These are phyloP conservation scores for Malania oleifera DNA, from an alignment of 164 flowering plant genomes.

Conservation along the genomic window DNA sequence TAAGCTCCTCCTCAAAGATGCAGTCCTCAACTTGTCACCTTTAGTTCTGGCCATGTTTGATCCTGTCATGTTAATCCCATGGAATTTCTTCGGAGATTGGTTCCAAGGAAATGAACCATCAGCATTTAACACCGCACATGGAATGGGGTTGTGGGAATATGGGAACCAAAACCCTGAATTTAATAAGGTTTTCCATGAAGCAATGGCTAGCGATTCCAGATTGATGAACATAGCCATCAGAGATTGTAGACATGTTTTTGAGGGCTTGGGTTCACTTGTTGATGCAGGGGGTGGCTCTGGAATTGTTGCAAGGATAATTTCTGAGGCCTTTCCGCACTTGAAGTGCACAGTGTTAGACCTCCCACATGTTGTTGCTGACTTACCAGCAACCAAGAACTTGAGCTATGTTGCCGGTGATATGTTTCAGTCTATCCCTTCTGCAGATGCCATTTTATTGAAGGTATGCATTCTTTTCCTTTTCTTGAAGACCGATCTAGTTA, in stretches of 20 bases:
- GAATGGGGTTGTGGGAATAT: constrained; percentile 14
- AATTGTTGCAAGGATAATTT: constrained; percentile 21
- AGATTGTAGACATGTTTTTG: constrained; percentile 18
- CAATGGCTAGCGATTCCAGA: constrained; percentile 39
- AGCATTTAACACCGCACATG: constrained; percentile 23
- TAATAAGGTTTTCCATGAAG: constrained; percentile 25
- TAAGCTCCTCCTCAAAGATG: constrained; percentile 26
- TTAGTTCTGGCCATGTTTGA: constrained; percentile 23
- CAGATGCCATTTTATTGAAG: constrained; percentile 27
- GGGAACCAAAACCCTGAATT: constrained; percentile 5
- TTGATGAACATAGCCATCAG: constrained; percentile 18
- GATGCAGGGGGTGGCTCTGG: constrained; percentile 46
- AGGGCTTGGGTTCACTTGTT: constrained; percentile 27
- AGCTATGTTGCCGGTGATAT: constrained; percentile 26
- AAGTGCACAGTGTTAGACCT: constrained; percentile 33
- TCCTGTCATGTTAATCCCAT: constrained; percentile 18
- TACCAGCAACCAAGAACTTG: constrained; percentile 15
- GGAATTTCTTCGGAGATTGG: constrained; percentile 19
- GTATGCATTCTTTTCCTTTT: not conserved
- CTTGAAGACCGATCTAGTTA: no score
- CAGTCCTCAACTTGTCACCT: constrained; percentile 15
- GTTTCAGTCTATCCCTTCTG: constrained; percentile 24
- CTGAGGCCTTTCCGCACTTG: constrained; percentile 25
- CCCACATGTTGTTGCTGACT: constrained; percentile 30
- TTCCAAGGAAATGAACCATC: constrained; percentile 12